These are phyloP conservation scores for Sophora flavescens DNA, from an alignment of 306 rosid genomes.

Conservation along the genomic window DNA sequence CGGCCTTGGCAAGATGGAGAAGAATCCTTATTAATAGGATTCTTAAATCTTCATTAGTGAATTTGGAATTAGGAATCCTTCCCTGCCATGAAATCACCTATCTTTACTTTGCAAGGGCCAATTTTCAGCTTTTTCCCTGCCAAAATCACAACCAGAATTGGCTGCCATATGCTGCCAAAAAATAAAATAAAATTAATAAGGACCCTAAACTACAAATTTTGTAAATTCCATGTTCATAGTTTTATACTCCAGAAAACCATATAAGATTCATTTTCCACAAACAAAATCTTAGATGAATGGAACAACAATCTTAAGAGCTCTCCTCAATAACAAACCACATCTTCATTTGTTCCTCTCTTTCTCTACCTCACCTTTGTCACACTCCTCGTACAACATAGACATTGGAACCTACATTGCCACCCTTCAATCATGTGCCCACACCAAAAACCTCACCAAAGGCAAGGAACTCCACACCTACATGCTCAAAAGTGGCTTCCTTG, in stretches of 20 bases:
- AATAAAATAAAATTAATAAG: too few relatives aligned
- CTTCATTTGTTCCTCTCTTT: slow-evolving; percentile 36
- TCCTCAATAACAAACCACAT: background rate
- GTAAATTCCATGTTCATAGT: too few relatives aligned
- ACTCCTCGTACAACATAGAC: slow-evolving; percentile 47
- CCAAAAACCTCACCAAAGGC: slow-evolving; percentile 59
- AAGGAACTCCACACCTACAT: slow-evolving; percentile 62
- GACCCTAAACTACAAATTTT: too few relatives aligned
- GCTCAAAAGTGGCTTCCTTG: slow-evolving; percentile 62
- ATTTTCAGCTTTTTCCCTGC: too few relatives aligned
- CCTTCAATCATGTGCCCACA: slow-evolving; percentile 71
- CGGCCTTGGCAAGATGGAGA: too few relatives aligned
- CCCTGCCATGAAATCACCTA: too few relatives aligned
- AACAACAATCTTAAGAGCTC: slow-evolving; percentile 25
- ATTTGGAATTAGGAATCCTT: too few relatives aligned
- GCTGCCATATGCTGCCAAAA: too few relatives aligned
- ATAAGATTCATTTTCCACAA: background rate
- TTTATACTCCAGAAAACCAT: background rate
- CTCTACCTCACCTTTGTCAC: slow-evolving; percentile 49
- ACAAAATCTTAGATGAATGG: slow-evolving; percentile 33
- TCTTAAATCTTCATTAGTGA: too few relatives aligned
- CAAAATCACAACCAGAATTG: too few relatives aligned
- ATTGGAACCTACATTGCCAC: slow-evolving; percentile 58
- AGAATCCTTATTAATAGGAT: too few relatives aligned
- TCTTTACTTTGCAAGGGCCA: too few relatives aligned